A percentile compares a stretch with the other conserved stretches of the same genome.
phyloP scores from a whole-genome alignment of 1,139 yeast genomes.

The Taiozyma sp. region DNA sequence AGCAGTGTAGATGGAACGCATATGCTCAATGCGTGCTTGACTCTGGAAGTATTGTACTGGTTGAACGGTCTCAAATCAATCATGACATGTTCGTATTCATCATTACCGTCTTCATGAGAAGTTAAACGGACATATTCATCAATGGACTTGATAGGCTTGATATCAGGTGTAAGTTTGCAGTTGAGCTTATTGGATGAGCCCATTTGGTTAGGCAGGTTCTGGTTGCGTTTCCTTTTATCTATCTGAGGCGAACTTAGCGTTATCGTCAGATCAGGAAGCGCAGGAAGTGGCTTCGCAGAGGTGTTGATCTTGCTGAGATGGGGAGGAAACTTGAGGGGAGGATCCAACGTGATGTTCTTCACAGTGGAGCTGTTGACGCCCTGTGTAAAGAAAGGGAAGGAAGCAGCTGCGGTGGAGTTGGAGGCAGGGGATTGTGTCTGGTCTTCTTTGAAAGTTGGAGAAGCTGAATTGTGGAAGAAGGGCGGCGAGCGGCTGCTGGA shows the following conservation, averaged over 20 bases:
- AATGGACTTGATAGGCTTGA: conserved; percentile 9
- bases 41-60: conserved; percentile 44
- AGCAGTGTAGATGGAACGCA: conserved; percentile 68
- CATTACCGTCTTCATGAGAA: neutral
- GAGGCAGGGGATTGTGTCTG: neutral
- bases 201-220: neutral
- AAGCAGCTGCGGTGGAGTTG: neutral
- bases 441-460: neutral
- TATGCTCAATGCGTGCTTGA: conserved; percentile 48
- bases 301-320: neutral
- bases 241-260: neutral
- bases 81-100: conserved; percentile 27
- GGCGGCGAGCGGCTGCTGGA: neutral
- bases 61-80: conserved; percentile 66
- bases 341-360: neutral
- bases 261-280: neutral
- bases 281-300: neutral
- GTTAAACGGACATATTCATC: conserved; percentile 6
- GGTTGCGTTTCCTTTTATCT: neutral
- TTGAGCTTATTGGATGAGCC: neutral
- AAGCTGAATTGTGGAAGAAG: neutral
- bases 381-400: neutral
- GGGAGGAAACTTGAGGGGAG: neutral
- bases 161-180: conserved; percentile 2
- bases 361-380: neutral